Evolutionary conservation across 208 protist genomes (phyloP).

Genomic region (Phytomonas serpens): DNA sequence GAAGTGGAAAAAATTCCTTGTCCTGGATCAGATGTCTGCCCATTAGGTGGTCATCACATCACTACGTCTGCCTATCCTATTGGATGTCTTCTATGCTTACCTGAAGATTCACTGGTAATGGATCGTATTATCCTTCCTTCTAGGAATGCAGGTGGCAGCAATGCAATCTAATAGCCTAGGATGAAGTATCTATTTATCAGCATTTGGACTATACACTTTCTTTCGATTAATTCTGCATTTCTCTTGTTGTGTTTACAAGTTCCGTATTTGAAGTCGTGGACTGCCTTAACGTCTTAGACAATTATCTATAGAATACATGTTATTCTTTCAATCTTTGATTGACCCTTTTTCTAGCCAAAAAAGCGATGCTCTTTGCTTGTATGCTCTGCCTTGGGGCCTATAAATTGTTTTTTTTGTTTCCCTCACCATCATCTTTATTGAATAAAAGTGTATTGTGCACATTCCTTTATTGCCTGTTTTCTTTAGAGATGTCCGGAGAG

Average conservation of each 20-base stretch:
- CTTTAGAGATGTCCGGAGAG: slow-evolving; percentile 73
- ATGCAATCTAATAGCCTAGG: neutral
- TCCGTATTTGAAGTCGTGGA: neutral
- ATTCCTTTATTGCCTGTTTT: slow-evolving; percentile 13
- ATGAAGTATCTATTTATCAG: neutral
- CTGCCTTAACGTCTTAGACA: neutral
- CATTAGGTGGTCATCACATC: slow-evolving; percentile 37
- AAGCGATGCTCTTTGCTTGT: slow-evolving; percentile 2
- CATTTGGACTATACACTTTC: neutral
- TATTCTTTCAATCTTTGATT: neutral
- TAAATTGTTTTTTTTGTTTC: slow-evolving; percentile 5
- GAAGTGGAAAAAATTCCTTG: slow-evolving; percentile 55
- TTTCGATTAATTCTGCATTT: slow-evolving; percentile 6
- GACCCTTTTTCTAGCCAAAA: slow-evolving; percentile 1
- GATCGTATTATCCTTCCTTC: slow-evolving; percentile 12
- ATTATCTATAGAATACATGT: neutral
- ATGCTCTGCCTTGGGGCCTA: slow-evolving; percentile 11
- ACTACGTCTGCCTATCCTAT: slow-evolving; percentile 17
- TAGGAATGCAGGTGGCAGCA: neutral
- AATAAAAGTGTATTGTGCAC: slow-evolving; percentile 12
- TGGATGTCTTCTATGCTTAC: slow-evolving; percentile 53
- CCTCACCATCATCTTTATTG: neutral
- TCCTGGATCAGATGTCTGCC: slow-evolving; percentile 36
- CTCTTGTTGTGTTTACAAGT: slow-evolving; percentile 1
- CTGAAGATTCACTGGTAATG: neutral